Percentiles rank a stretch among this genome's conserved stretches.
Evolutionary conservation across 352 stramenopile genomes (phyloP).

Genomic region (Pythium angustatum): DNA sequence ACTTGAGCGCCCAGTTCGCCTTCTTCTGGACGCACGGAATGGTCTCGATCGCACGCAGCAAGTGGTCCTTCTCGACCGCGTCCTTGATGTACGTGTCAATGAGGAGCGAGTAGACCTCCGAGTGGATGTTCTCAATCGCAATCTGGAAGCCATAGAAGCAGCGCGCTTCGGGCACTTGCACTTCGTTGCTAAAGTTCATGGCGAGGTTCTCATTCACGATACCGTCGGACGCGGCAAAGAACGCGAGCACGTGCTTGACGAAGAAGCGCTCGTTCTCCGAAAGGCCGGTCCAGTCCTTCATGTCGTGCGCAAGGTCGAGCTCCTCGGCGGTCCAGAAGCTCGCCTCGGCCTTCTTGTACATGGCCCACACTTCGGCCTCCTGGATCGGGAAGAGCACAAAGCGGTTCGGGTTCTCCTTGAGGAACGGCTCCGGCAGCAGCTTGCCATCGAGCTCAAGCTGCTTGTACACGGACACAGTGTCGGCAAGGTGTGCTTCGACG

Average conservation of each 20-base stretch:
- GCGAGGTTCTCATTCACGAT: slow-evolving; percentile 99
- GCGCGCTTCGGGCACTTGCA: slow-evolving; percentile 96
- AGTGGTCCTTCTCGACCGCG: slow-evolving; percentile 88
- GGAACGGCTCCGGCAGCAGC: slow-evolving; percentile 89
- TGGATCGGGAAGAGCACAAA: slow-evolving; percentile 99
- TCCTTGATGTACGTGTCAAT: slow-evolving; percentile 99
- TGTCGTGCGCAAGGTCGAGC: slow-evolving; percentile 95
- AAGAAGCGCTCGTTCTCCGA: slow-evolving; percentile 96
- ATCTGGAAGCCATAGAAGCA: slow-evolving; percentile 99
- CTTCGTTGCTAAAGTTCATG: slow-evolving; percentile 98
- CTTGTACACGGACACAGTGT: slow-evolving; percentile 86
- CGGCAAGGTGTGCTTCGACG: slow-evolving; percentile 10
- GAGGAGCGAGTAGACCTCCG: slow-evolving; percentile 98
- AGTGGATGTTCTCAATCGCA: slow-evolving; percentile 99
- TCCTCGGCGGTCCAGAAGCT: slow-evolving; percentile 99
- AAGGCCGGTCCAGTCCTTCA: slow-evolving; percentile 95
- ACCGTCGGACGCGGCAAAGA: slow-evolving; percentile 98
- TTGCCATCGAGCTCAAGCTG: slow-evolving; percentile 84
- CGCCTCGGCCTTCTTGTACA: slow-evolving; percentile 99
- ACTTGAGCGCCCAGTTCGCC: slow-evolving; percentile 96
- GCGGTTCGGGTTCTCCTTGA: slow-evolving; percentile 94
- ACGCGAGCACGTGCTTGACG: slow-evolving; percentile 97
- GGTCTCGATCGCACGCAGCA: slow-evolving; percentile 97
- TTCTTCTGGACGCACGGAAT: slow-evolving; percentile 98
- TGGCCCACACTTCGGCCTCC: slow-evolving; percentile 96